A percentile compares a stretch with the other conserved stretches of the same genome.
These are phyloP conservation scores for Vitis hybrid DNA, from an alignment of 177 flowering plant genomes.

Conservation along the genomic window DNA sequence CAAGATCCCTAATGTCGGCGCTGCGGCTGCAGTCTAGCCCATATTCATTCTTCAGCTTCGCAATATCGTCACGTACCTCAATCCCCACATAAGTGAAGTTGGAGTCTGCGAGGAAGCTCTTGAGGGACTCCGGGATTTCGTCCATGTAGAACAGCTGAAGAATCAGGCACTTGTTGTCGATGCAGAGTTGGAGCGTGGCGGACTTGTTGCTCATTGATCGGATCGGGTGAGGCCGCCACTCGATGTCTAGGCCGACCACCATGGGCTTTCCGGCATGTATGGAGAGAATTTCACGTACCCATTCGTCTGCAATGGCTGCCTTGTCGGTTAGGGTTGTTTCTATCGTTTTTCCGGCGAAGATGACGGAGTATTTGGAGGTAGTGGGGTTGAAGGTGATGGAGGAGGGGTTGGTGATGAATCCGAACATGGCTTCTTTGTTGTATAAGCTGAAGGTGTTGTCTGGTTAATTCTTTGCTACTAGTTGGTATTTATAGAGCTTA, in stretches of 20 bases:
- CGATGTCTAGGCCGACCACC: conserved; percentile 32
- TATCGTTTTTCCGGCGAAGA: conserved; percentile 2
- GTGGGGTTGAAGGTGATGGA: not conserved
- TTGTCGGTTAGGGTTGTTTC: conserved; percentile 11
- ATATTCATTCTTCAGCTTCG: conserved; percentile 15
- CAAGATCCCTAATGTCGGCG: conserved; percentile 13
- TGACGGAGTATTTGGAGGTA: conserved; percentile 5
- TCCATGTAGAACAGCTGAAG: conserved; percentile 37
- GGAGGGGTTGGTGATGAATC: not conserved
- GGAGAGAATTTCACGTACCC: conserved; percentile 7
- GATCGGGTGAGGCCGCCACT: conserved; percentile 28
- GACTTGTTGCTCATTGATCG: conserved; percentile 28
- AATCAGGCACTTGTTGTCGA: conserved; percentile 29
- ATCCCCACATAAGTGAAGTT: conserved; percentile 17
- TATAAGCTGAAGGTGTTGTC: not conserved
- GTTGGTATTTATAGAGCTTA: not conserved
- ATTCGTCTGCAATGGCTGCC: conserved; percentile 7
- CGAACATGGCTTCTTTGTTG: not conserved
- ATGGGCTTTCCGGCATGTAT: not conserved
- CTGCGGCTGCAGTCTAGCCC: conserved; percentile 3
- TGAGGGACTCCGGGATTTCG: conserved; percentile 26
- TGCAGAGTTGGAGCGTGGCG: conserved; percentile 43
- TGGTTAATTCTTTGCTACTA: not conserved
- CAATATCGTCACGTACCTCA: conserved; percentile 8
- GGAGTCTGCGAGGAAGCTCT: conserved; percentile 16